Evolutionary conservation across 2,329 filamentous ascomycete species (phyloP).

Genomic region (Ophidiomyces ophidiicola): DNA sequence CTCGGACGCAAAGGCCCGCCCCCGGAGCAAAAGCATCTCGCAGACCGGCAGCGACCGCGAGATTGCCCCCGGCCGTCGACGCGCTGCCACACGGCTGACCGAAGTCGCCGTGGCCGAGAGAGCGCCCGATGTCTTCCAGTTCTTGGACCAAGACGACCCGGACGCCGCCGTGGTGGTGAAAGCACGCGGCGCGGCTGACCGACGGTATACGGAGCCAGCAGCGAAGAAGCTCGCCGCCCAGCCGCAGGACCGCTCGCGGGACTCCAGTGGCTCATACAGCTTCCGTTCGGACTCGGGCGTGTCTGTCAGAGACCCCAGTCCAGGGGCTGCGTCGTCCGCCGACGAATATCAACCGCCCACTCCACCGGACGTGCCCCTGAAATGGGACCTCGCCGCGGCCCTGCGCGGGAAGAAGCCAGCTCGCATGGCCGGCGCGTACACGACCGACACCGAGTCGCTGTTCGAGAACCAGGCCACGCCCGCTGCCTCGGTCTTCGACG

Average conservation of each 20-base stretch:
- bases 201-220: constrained; percentile 2
- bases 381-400: constrained; percentile 18
- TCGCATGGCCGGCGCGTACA: constrained; percentile 16
- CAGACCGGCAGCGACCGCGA: neutral
- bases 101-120: constrained; percentile 5
- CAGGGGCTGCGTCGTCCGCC: constrained; percentile 24
- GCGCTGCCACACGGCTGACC: constrained; percentile 7
- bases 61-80: constrained; percentile 7
- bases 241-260: constrained; percentile 12
- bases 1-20: constrained; percentile 8
- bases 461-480: constrained; percentile 18
- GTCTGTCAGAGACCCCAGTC: constrained; percentile 24
- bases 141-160: constrained; percentile 22
- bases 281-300: constrained; percentile 27
- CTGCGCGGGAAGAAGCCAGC: constrained; percentile 5
- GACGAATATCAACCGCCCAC: constrained; percentile 23
- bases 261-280: constrained; percentile 18
- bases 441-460: constrained; percentile 14
- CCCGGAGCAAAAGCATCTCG: constrained; percentile 11
- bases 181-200: constrained; percentile 4
- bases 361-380: constrained; percentile 20
- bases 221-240: neutral
- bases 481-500: constrained; percentile 22
- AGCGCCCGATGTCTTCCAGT: constrained; percentile 31
- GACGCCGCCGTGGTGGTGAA: constrained; percentile 1